Conservation (phyloP, 495 filamentous ascomycete species). For the Aeminium ludgeri region DNA sequence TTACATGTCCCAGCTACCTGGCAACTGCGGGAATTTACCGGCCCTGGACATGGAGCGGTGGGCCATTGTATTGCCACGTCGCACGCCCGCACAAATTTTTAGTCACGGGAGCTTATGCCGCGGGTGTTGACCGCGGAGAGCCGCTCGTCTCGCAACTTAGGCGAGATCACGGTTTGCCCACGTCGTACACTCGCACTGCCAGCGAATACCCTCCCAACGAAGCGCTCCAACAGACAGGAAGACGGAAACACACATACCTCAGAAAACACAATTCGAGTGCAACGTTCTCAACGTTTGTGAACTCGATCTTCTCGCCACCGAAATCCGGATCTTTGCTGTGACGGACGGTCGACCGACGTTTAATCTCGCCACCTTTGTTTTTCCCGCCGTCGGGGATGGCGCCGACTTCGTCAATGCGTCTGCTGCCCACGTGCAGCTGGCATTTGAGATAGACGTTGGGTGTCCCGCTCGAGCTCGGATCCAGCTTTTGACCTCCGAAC, state of each 20-base stretch:
- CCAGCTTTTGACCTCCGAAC: conserved; percentile 38
- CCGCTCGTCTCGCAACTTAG: too few relatives aligned
- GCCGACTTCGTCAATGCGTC: conserved; percentile 23
- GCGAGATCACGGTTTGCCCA: background rate
- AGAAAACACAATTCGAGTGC: conserved; percentile 69
- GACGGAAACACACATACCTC: conserved; percentile 32
- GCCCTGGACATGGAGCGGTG: too few relatives aligned
- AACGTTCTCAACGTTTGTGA: conserved; percentile 44
- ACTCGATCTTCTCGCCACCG: conserved; percentile 41
- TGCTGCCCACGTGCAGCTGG: conserved; percentile 61
- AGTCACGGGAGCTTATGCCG: too few relatives aligned
- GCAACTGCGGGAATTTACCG: too few relatives aligned
- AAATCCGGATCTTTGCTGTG: conserved; percentile 56
- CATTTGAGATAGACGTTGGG: conserved; percentile 70
- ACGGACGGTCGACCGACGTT: conserved; percentile 44
- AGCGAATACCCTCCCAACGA: background rate
- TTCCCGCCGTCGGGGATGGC: conserved; percentile 30
- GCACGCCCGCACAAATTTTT: too few relatives aligned
- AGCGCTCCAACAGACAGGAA: background rate
- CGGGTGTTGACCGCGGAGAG: too few relatives aligned
- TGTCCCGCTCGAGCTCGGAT: conserved; percentile 38
- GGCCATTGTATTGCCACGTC: too few relatives aligned
- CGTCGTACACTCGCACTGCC: too few relatives aligned
- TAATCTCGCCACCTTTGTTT: conserved; percentile 44
- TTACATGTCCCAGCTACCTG: too few relatives aligned